Conservation (phyloP, 2,329 filamentous ascomycete species). For the Xylariomycetidae sp. region DNA sequence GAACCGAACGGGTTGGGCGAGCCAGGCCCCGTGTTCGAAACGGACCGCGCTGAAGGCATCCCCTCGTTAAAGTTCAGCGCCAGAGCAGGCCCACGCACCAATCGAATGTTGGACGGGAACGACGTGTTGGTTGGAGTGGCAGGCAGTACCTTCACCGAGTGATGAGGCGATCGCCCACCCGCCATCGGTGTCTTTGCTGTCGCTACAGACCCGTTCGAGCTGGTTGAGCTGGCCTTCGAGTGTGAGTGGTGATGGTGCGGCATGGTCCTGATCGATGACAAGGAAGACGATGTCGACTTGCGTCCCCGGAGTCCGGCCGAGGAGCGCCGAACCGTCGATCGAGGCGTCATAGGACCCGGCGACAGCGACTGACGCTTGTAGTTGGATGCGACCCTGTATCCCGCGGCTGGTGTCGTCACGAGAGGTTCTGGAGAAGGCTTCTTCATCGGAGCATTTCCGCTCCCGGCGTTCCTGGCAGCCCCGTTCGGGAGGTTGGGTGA, state of each 20-base stretch:
- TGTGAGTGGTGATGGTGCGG: conserved; percentile 78
- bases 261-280: conserved; percentile 88
- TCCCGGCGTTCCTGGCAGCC: conserved; percentile 29
- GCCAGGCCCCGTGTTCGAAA: conserved; percentile 35
- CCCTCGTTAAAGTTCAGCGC: conserved; percentile 53
- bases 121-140: conserved; percentile 69
- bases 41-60: conserved; percentile 37
- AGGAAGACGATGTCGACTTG: conserved; percentile 92
- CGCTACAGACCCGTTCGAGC: conserved; percentile 69
- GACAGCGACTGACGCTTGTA: conserved; percentile 76
- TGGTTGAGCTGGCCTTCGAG: conserved; percentile 91
- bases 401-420: conserved; percentile 25
- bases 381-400: conserved; percentile 27
- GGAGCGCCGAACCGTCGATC: conserved; percentile 76
- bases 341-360: conserved; percentile 80
- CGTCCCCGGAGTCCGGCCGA: conserved; percentile 80
- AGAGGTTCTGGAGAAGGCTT: conserved; percentile 22
- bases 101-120: conserved; percentile 81
- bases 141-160: conserved; percentile 91
- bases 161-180: conserved; percentile 69
- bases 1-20: conserved; percentile 55
- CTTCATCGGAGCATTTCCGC: conserved; percentile 12
- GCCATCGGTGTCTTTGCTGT: conserved; percentile 60
- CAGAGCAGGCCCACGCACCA: conserved; percentile 60
- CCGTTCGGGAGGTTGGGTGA: conserved; percentile 48